Evolutionary conservation across 441 rosid genomes (phyloP).

Genomic region (Iberis amara): DNA sequence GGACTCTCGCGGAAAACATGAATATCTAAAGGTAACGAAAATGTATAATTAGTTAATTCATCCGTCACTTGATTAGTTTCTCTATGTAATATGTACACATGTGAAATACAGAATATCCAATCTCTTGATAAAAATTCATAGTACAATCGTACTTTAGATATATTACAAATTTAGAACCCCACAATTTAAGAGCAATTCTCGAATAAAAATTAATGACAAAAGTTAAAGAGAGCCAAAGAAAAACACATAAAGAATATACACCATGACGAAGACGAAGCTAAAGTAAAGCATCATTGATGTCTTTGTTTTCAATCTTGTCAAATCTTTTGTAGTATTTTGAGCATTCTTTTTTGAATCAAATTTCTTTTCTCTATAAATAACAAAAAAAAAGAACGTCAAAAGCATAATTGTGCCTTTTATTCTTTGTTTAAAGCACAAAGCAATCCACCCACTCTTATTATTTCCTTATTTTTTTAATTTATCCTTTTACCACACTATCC

Average conservation of each 20-base stretch:
- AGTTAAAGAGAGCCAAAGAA: constrained; percentile 12
- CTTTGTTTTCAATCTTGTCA: constrained; percentile 21
- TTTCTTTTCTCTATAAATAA: constrained; percentile 7
- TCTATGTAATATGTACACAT: too few species aligned
- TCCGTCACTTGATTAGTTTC: too few species aligned
- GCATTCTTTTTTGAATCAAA: constrained; percentile 19
- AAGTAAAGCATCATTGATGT: constrained; percentile 21
- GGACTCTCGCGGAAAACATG: too few species aligned
- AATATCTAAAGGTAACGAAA: too few species aligned
- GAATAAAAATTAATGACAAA: constrained; percentile 14
- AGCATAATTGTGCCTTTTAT: constrained; percentile 24
- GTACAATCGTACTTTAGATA: too few species aligned
- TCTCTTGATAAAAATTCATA: too few species aligned
- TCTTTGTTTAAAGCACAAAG: constrained; percentile 33
- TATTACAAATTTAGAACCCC: not conserved
- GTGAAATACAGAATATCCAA: too few species aligned
- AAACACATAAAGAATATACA: constrained; percentile 27
- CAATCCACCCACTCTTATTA: constrained; percentile 28
- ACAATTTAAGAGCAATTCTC: not conserved
- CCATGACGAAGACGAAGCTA: constrained; percentile 17
- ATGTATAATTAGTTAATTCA: too few species aligned
- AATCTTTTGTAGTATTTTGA: constrained; percentile 13
- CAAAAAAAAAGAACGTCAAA: constrained; percentile 8
- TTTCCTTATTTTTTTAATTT: not conserved
- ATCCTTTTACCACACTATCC: not conserved